Base-by-base conservation (phyloP, 2,329 filamentous ascomycete genomes). In the Ceratocystis papillata region DNA sequence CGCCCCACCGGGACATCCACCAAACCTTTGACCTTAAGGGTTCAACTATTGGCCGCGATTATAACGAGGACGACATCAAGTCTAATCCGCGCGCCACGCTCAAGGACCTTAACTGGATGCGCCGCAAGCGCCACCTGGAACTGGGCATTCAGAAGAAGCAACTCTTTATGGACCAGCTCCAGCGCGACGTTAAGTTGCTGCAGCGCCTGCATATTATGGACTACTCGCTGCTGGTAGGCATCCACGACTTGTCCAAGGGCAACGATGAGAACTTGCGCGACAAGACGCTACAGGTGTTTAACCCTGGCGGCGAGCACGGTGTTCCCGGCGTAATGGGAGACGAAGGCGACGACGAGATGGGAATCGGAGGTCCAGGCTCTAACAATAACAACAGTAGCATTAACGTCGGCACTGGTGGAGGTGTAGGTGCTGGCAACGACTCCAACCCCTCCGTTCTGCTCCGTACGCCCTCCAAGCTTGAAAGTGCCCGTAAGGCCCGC, bases 201-300 rank as follows among this genome's bases (percentile, higher is more conserved):
- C 91, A 97, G 76, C 85, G 83, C 71, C 80, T 97, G 55, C 88
- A 96, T 71, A 97, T 99, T 72, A 99, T 99, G 94, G 94, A 99
- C 75, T 99, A 99, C 76, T 97, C 93, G 8, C 83, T 99, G 69
- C 81, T 99, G 46, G 86, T 99, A 65, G 94, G 94, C 62, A 94
- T 97, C 63, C 94, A 99, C 73, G 94, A 99, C 73, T 76, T 95
- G 22, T 84, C 85, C 65, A 87, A 89, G 70, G 94, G 94, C 37
- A 99, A 99, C 73, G 91, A 96, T 71, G 94, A 99, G 74, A 96
- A 96, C 66, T 79, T 99, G 59, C 88, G 86, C 30, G 85, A 82
- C 77, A 96, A 95, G 79, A 96, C 92, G 0, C 78, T 99, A 63
- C 87, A 94, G 74, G 91, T 97, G 2, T 97, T 96, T 76, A 92